Percentiles rank a stretch among this genome's conserved stretches.
Evolutionary conservation across 2,329 filamentous ascomycete genomes (phyloP).

Genomic region (Monilinia fructigena): DNA sequence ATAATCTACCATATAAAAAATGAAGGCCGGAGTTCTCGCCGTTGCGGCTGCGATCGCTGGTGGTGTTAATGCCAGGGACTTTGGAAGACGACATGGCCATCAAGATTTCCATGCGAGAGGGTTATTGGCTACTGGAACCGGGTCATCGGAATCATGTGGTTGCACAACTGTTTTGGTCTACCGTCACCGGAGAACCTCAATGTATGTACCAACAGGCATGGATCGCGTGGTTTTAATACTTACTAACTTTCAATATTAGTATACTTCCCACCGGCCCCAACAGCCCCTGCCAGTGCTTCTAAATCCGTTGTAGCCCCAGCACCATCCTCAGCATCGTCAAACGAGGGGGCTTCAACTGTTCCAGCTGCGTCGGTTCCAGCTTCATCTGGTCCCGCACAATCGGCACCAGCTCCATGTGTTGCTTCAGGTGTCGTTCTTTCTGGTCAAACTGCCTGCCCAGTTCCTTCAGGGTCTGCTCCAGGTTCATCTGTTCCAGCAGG

Average conservation of each 20-base stretch:
- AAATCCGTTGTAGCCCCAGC: background rate
- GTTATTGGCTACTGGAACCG: constrained; percentile 26
- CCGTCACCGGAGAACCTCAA: constrained; percentile 64
- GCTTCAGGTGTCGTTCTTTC: background rate
- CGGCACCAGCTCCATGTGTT: background rate
- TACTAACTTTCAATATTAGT: constrained; percentile 26
- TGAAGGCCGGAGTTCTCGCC: constrained; percentile 72
- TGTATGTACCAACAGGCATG: constrained; percentile 48
- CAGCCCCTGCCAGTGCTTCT: constrained; percentile 28
- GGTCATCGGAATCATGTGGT: constrained; percentile 53
- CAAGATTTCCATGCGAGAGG: constrained; percentile 55
- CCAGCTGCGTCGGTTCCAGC: background rate
- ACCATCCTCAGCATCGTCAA: constrained; percentile 13
- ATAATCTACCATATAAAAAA: constrained; percentile 47
- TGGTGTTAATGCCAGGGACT: constrained; percentile 57
- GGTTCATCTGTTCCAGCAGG: background rate
- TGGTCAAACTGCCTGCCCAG: background rate
- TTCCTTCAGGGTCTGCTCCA: constrained; percentile 19
- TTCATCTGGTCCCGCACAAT: background rate
- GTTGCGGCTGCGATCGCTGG: constrained; percentile 60
- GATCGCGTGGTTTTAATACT: background rate
- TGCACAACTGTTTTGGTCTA: constrained; percentile 75
- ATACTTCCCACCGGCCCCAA: constrained; percentile 33
- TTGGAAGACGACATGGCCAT: constrained; percentile 52
- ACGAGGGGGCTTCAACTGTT: background rate